Evolutionary conservation across 495 filamentous ascomycete genomes (phyloP).

Genomic region (Lasiosphaeria miniovina): DNA sequence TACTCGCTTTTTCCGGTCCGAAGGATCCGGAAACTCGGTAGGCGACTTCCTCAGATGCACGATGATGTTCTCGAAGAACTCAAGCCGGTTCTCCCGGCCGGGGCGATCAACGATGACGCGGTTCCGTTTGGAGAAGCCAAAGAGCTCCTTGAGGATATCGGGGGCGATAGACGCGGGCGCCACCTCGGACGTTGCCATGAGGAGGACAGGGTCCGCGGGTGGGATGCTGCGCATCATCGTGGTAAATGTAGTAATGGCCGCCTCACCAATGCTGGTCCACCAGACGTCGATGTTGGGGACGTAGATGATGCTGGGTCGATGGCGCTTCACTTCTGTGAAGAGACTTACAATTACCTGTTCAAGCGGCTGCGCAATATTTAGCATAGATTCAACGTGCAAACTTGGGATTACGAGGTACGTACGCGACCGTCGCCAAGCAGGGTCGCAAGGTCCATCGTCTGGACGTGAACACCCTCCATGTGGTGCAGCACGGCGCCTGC

Average conservation of each 20-base stretch:
- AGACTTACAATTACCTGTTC: slow-evolving; percentile 86
- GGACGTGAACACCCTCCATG: slow-evolving; percentile 90
- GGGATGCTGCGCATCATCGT: slow-evolving; percentile 73
- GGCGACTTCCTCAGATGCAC: slow-evolving; percentile 74
- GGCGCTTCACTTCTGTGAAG: slow-evolving; percentile 86
- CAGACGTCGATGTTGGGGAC: slow-evolving; percentile 86
- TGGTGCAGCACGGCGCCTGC: slow-evolving; percentile 82
- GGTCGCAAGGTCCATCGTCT: slow-evolving; percentile 88
- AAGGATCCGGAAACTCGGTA: slow-evolving; percentile 78
- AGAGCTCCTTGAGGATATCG: slow-evolving; percentile 69
- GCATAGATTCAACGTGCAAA: slow-evolving; percentile 13
- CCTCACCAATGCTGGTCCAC: slow-evolving; percentile 66
- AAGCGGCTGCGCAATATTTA: slow-evolving; percentile 51
- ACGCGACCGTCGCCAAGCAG: slow-evolving; percentile 60
- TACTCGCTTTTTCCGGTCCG: slow-evolving; percentile 78
- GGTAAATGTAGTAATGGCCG: slow-evolving; percentile 68
- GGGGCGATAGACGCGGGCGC: slow-evolving; percentile 49
- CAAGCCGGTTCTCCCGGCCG: slow-evolving; percentile 55
- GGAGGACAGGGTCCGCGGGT: slow-evolving; percentile 81
- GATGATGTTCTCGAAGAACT: slow-evolving; percentile 74
- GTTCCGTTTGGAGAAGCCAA: slow-evolving; percentile 79
- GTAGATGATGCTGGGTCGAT: slow-evolving; percentile 95
- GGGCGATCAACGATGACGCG: slow-evolving; percentile 66
- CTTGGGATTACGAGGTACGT: slow-evolving; percentile 14
- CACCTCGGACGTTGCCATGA: slow-evolving; percentile 76